phyloP scores from a whole-genome alignment of 495 filamentous ascomycete species.

The Lineolata rhizophorae region DNA sequence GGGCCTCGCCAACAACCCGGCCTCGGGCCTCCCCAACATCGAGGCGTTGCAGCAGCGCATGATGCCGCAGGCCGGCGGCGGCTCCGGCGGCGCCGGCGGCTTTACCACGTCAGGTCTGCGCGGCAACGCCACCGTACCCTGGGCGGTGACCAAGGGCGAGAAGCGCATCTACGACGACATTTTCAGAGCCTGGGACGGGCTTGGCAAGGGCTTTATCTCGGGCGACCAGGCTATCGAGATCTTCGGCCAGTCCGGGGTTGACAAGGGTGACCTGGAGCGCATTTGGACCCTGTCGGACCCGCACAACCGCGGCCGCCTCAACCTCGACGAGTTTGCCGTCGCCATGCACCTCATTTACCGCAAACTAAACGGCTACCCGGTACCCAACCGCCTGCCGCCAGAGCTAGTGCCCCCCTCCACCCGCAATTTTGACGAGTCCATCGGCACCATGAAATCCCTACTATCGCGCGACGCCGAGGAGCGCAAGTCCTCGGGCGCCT shows the following conservation, averaged over 20 bases:
- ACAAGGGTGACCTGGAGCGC: slow-evolving; percentile 69
- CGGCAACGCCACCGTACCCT: slow-evolving; percentile 88
- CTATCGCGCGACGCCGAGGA: slow-evolving; percentile 76
- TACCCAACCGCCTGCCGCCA: slow-evolving; percentile 75
- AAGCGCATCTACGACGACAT: slow-evolving; percentile 93
- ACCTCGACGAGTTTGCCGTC: slow-evolving; percentile 96
- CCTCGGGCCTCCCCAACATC: slow-evolving; percentile 79
- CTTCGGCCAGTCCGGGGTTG: slow-evolving; percentile 85
- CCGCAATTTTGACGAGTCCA: slow-evolving; percentile 77
- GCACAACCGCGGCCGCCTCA: slow-evolving; percentile 75
- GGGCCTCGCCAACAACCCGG: slow-evolving; percentile 88
- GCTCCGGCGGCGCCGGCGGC: slow-evolving; percentile 76
- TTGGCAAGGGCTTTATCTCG: slow-evolving; percentile 79
- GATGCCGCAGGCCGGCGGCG: slow-evolving; percentile 92
- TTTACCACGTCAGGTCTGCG: slow-evolving; percentile 75
- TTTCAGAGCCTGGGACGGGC: slow-evolving; percentile 92
- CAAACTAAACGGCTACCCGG: slow-evolving; percentile 83
- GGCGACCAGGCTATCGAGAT: slow-evolving; percentile 94
- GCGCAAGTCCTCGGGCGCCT: slow-evolving; percentile 62
- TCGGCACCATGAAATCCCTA: slow-evolving; percentile 80
- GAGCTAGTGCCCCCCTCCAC: slow-evolving; percentile 93
- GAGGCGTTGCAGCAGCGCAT: slow-evolving; percentile 85
- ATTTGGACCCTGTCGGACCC: slow-evolving; percentile 94
- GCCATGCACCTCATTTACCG: slow-evolving; percentile 98
- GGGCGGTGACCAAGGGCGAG: slow-evolving; percentile 97